These are phyloP conservation scores for Zymoseptoria pseudotritici DNA, from an alignment of 2,329 filamentous ascomycete genomes.

Conservation along the genomic window DNA sequence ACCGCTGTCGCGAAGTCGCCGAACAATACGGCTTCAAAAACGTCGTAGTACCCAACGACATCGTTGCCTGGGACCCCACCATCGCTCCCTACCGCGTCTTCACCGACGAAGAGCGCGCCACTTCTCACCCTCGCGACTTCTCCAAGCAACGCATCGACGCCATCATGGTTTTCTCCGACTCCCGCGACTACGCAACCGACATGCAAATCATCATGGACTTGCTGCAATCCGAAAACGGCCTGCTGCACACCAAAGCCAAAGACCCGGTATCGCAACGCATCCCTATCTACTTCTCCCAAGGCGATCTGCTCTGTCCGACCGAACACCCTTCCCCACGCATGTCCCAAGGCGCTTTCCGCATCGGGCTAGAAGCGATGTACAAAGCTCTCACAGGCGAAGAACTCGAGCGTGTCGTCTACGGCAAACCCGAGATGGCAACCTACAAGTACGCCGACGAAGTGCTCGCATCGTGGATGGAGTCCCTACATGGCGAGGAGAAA, in stretches of 20 bases:
- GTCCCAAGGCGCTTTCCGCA: conserved; percentile 69
- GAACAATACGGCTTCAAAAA: conserved; percentile 68
- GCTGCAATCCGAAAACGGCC: conserved; percentile 60
- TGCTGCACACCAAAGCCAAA: conserved; percentile 56
- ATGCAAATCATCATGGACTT: conserved; percentile 72
- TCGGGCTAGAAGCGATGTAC: conserved; percentile 67
- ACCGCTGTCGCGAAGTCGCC: conserved; percentile 65
- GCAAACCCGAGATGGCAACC: conserved; percentile 67
- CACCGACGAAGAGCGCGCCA: conserved; percentile 58
- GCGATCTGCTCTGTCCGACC: conserved; percentile 53
- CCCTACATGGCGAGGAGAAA: conserved; percentile 64
- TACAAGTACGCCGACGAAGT: conserved; percentile 74
- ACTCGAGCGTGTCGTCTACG: conserved; percentile 68
- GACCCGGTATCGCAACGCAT: conserved; percentile 60
- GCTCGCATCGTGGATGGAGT: conserved; percentile 65
- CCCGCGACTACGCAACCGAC: conserved; percentile 66
- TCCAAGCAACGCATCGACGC: conserved; percentile 64
- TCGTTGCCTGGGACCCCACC: conserved; percentile 60
- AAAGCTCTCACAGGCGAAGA: conserved; percentile 61
- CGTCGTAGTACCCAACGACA: conserved; percentile 66
- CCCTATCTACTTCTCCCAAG: conserved; percentile 66
- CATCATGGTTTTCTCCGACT: conserved; percentile 68
- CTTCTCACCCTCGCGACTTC: conserved; percentile 65
- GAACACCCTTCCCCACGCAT: conserved; percentile 54
- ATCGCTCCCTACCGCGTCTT: conserved; percentile 64